phyloP scores from a whole-genome alignment of 2,329 filamentous ascomycete genomes.

The Pestalotiopsis fici region DNA sequence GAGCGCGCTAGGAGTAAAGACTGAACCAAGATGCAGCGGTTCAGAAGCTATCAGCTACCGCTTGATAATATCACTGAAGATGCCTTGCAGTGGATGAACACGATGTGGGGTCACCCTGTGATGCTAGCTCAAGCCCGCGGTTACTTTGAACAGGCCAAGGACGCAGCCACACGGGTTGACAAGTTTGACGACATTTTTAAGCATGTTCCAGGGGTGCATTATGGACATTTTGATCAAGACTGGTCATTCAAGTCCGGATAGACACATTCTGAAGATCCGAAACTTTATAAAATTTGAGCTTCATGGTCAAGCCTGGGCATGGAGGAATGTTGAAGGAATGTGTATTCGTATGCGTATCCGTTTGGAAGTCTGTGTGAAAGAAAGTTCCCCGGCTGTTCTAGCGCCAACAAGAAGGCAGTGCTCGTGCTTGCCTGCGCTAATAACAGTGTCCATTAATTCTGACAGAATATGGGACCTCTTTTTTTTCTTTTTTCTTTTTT shows the following conservation, averaged over 20 bases:
- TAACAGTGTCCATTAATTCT: neutral
- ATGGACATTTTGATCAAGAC: conserved; percentile 21
- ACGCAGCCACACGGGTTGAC: conserved; percentile 19
- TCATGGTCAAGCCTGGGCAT: no score
- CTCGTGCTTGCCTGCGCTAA: neutral
- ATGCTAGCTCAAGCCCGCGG: conserved; percentile 19
- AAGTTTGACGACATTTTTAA: conserved; percentile 26
- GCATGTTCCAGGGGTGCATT: conserved; percentile 18
- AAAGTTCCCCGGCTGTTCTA: neutral
- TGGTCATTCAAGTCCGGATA: conserved; percentile 16
- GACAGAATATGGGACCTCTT: neutral
- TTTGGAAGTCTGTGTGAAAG: no score
- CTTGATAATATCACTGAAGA: conserved; percentile 22
- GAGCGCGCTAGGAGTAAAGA: neutral
- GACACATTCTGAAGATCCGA: no score
- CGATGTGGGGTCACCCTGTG: conserved; percentile 28
- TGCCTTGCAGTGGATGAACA: conserved; percentile 25
- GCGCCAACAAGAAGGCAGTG: neutral
- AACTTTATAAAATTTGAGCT: no score
- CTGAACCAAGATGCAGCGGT: conserved; percentile 17
- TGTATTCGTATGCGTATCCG: no score
- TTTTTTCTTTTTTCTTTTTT: no score
- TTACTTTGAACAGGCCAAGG: conserved; percentile 26
- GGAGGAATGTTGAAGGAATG: no score
- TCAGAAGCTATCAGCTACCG: conserved; percentile 28